Conservation (phyloP, 495 filamentous ascomycete species). For the Tuber microsphaerosporum region DNA sequence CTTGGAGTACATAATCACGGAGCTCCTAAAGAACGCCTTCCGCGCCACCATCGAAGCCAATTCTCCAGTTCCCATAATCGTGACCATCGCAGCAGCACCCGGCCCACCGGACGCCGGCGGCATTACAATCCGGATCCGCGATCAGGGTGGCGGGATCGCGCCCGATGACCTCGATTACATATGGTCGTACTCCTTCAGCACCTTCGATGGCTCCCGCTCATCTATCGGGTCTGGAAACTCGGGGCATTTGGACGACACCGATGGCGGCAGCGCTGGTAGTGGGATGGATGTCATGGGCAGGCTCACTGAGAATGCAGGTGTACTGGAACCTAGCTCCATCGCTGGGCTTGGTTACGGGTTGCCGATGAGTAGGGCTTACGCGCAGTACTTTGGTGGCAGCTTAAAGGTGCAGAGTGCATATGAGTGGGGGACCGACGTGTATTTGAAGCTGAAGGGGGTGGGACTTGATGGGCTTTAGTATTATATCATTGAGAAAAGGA, state of each 20-base stretch:
- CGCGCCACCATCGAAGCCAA: conserved; percentile 79
- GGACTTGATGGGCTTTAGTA: conserved; percentile 53
- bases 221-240: conserved; percentile 16
- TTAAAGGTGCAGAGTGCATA: conserved; percentile 87
- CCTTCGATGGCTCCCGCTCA: conserved; percentile 60
- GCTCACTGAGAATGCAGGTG: conserved; percentile 44
- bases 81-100: conserved; percentile 85
- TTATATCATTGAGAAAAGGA: conserved; percentile 8
- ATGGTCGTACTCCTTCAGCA: conserved; percentile 95
- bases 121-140: conserved; percentile 89
- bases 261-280: conserved; percentile 44
- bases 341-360: conserved; percentile 90
- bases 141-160: conserved; percentile 85
- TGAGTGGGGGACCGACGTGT: conserved; percentile 89
- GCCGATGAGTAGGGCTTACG: conserved; percentile 85
- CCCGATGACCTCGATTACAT: conserved; percentile 76
- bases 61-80: conserved; percentile 68
- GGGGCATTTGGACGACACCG: conserved; percentile 45
- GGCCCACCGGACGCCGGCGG: conserved; percentile 57
- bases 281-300: conserved; percentile 32
- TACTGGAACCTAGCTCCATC: conserved; percentile 52
- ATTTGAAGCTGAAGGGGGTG: conserved; percentile 74
- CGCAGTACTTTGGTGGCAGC: conserved; percentile 97
- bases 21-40: conserved; percentile 95
- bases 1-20: conserved; percentile 92